A percentile compares a stretch with the other conserved stretches of the same genome.
Conservation (phyloP, 148 eudicot genomes). For the Silene latifolia region DNA sequence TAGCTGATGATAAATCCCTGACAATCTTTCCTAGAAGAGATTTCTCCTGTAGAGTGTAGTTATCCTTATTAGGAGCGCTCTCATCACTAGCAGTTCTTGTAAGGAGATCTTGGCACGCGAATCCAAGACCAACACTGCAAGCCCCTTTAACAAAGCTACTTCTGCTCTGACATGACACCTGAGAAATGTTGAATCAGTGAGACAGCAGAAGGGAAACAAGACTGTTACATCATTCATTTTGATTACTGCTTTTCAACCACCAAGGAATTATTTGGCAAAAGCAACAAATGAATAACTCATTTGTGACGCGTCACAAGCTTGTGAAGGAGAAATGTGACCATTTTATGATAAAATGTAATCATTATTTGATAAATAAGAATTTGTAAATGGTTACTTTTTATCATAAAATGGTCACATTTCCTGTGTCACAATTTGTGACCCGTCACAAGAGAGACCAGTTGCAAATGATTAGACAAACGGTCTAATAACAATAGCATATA, state of each 20-base stretch:
- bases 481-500: neutral
- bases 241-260: neutral
- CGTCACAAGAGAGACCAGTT: too few species aligned
- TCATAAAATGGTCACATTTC: too few species aligned
- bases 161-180: slow-evolving; percentile 72
- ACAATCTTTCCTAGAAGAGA: slow-evolving; percentile 56
- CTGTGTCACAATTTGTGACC: too few species aligned
- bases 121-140: slow-evolving; percentile 90
- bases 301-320: too few species aligned
- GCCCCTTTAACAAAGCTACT: slow-evolving; percentile 85
- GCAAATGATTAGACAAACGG: neutral
- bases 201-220: slow-evolving; percentile 5
- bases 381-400: too few species aligned
- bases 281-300: neutral
- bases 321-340: too few species aligned
- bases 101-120: slow-evolving; percentile 84
- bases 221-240: neutral
- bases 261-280: neutral
- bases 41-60: slow-evolving; percentile 44
- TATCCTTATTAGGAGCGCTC: slow-evolving; percentile 36
- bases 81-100: slow-evolving; percentile 36
- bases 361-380: too few species aligned
- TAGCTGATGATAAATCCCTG: slow-evolving; percentile 46
- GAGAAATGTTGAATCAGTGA: slow-evolving; percentile 25
- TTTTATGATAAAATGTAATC: too few species aligned